These are phyloP conservation scores for Plantago major DNA, from an alignment of 257 asterid genomes.

Conservation along the genomic window DNA sequence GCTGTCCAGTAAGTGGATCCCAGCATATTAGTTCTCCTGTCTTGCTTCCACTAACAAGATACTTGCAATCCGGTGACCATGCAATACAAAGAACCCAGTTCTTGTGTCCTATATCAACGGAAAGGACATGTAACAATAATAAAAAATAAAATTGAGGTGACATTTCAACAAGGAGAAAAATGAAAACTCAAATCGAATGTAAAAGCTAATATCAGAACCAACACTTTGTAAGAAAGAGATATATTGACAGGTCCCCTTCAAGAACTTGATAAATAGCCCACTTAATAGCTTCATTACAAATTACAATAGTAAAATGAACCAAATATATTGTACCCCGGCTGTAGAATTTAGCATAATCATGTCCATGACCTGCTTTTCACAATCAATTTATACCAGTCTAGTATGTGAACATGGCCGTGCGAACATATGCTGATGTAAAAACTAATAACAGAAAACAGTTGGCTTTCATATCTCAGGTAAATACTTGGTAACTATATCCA, in stretches of 20 bases:
- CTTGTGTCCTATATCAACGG: conserved; percentile 57
- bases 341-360: too few species aligned
- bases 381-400: too few species aligned
- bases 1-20: conserved; percentile 77
- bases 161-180: neutral
- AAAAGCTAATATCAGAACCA: neutral
- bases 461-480: too few species aligned
- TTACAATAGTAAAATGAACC: conserved; percentile 8
- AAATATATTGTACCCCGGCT: neutral
- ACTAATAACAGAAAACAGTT: too few species aligned
- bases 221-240: neutral
- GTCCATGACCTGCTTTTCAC: too few species aligned
- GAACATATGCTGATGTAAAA: too few species aligned
- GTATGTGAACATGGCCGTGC: too few species aligned
- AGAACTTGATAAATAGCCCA: neutral
- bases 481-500: too few species aligned
- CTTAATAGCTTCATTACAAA: neutral
- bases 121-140: conserved; percentile 1
- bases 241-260: neutral
- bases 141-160: conserved; percentile 1
- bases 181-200: neutral
- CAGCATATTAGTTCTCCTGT: conserved; percentile 85
- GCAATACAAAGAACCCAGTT: conserved; percentile 96
- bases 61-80: conserved; percentile 89
- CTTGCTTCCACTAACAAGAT: conserved; percentile 95